Evolutionary conservation across 106 monocot species (phyloP), one percentile per base, ranked within the genome.

Genomic region (Cymbidium sinense): DNA sequence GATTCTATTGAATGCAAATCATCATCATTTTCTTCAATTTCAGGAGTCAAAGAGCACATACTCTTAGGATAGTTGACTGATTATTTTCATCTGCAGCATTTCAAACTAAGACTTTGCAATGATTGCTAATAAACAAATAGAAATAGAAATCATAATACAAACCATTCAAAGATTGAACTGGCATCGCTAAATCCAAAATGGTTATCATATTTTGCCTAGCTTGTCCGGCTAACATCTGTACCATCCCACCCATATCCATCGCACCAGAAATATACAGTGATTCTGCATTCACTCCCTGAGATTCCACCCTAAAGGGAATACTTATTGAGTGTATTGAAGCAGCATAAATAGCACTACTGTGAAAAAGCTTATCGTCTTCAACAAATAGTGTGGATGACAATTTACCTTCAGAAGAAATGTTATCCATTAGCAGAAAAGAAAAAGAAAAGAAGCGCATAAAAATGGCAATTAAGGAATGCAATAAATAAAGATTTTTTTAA

Each of bases 321-420:
- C 86, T 84, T 21, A 90, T 76, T 11, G 92, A 90, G 76, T 95
- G 94, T 70, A 99, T 81, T 44, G 92, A 77, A 67, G 98, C 87
- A 55, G 98, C 98, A 90, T 89, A 99, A 70, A 95, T 82, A 50
- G 92, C 90, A 87, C 98, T 99, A 33, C 77, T 81, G 55, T 99
- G 92, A 84, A 92, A 99, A 74, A 67, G 88, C 79, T 99, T 99
- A 34, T 85, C 47, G 82, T 99, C 98, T 73, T 90, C 79, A 55
- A 95, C 75, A 64, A 58, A 43, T 74, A 98, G 85, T 44, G 77
- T 75, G 7, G 89, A 78, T 21, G 90, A 87, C 25, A 89, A 73
- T 44, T 85, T 84, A 73, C 92, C 98, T 99, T 81, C 64, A 86
- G 25, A 74, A 47, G 35, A 28, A 19, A 21, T 19, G 12, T 28